Evolutionary conservation across 768 basidiomycete genomes (phyloP).

Genomic region (Tricholomella constricta): DNA sequence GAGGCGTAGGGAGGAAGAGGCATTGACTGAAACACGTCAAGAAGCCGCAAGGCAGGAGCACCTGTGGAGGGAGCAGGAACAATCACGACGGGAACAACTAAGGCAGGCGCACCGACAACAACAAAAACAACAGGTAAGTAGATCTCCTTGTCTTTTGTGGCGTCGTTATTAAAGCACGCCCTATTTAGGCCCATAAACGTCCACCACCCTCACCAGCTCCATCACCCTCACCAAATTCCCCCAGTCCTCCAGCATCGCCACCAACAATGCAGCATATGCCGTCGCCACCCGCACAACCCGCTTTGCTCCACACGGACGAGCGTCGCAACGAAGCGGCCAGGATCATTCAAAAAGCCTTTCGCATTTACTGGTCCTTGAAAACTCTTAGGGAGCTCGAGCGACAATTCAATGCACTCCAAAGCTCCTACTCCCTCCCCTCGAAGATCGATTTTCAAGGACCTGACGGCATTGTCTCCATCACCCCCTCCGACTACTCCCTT

Average conservation of each 20-base stretch:
- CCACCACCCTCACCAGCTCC: not conserved
- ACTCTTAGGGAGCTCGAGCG: slow-evolving; percentile 40
- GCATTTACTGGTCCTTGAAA: slow-evolving; percentile 42
- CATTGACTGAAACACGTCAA: slow-evolving; percentile 4
- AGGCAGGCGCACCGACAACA: slow-evolving; percentile 11
- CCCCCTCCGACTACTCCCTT: slow-evolving; percentile 20
- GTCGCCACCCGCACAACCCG: slow-evolving; percentile 4
- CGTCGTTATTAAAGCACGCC: not conserved
- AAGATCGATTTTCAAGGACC: slow-evolving; percentile 50
- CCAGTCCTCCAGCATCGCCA: not conserved
- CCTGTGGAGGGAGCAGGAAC: slow-evolving; percentile 9
- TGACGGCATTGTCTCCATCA: slow-evolving; percentile 29
- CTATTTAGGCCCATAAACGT: not conserved
- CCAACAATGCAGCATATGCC: slow-evolving; percentile 6
- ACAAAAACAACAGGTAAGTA: slow-evolving; percentile 15
- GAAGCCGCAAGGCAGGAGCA: slow-evolving; percentile 17
- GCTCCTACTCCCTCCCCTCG: slow-evolving; percentile 44
- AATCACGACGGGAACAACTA: slow-evolving; percentile 9
- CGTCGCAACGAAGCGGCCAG: slow-evolving; percentile 42
- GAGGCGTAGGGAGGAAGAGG: slow-evolving; percentile 22
- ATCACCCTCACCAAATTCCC: not conserved
- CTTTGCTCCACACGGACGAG: slow-evolving; percentile 27
- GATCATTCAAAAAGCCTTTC: slow-evolving; percentile 50
- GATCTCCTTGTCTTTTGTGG: not conserved
- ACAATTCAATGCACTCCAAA: slow-evolving; percentile 45